These are phyloP conservation scores for Metarhizium humberi DNA, from an alignment of 2,329 filamentous ascomycete genomes.

Conservation along the genomic window DNA sequence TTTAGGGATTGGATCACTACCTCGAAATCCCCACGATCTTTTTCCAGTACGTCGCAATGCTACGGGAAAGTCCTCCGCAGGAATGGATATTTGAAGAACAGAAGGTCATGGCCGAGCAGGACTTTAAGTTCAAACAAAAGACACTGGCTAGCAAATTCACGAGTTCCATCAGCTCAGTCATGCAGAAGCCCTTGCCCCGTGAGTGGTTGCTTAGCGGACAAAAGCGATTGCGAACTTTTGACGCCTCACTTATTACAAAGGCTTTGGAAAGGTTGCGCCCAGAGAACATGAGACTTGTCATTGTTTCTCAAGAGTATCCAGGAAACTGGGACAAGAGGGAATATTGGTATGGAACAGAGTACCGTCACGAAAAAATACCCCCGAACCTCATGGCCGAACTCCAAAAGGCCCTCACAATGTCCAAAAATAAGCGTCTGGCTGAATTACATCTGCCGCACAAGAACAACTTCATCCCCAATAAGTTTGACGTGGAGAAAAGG, in stretches of 20 bases:
- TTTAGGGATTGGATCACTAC: slow-evolving; percentile 63
- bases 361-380: slow-evolving; percentile 73
- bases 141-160: slow-evolving; percentile 82
- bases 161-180: slow-evolving; percentile 71
- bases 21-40: slow-evolving; percentile 72
- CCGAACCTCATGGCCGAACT: slow-evolving; percentile 65
- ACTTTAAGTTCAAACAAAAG: slow-evolving; percentile 94
- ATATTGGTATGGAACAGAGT: slow-evolving; percentile 97
- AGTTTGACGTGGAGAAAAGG: slow-evolving; percentile 91
- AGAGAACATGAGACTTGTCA: slow-evolving; percentile 79
- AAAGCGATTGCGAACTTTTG: slow-evolving; percentile 68
- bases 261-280: slow-evolving; percentile 67
- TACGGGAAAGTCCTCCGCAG: slow-evolving; percentile 70
- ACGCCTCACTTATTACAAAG: slow-evolving; percentile 64
- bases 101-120: slow-evolving; percentile 80
- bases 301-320: slow-evolving; percentile 76
- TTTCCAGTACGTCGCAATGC: slow-evolving; percentile 85
- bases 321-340: slow-evolving; percentile 82
- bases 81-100: slow-evolving; percentile 94
- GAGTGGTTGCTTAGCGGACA: slow-evolving; percentile 81
- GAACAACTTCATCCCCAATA: slow-evolving; percentile 92
- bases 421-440: slow-evolving; percentile 48
- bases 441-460: slow-evolving; percentile 80
- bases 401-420: slow-evolving; percentile 49
- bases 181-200: slow-evolving; percentile 84